A percentile compares a stretch with the other conserved stretches of the same genome.
phyloP scores from a whole-genome alignment of 2,329 filamentous ascomycete genomes.

The Alternaria gaisen region DNA sequence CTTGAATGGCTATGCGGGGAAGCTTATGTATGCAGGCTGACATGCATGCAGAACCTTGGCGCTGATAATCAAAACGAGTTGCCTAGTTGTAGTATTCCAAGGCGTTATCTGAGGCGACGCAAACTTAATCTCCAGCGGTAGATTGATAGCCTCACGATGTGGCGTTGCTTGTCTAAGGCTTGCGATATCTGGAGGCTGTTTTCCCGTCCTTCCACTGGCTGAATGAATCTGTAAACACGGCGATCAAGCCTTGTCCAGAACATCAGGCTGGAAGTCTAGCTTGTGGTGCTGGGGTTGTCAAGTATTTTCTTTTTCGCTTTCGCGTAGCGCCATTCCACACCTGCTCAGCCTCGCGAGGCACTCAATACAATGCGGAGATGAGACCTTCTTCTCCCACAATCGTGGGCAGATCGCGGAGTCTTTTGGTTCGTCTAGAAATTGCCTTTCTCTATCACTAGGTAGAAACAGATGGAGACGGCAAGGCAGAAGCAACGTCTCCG shows the following conservation, averaged over 20 bases:
- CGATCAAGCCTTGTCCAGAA: not conserved
- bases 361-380: conserved; percentile 26
- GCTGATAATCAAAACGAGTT: not conserved
- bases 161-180: not conserved
- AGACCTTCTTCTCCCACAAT: conserved; percentile 29
- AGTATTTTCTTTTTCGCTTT: not conserved
- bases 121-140: not conserved
- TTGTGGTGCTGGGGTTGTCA: not conserved
- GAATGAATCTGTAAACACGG: not conserved
- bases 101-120: not conserved
- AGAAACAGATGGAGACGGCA: conserved; percentile 17
- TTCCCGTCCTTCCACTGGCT: not conserved
- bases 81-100: not conserved
- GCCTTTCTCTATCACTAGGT: not conserved
- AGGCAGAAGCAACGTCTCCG: conserved; percentile 28
- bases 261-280: not conserved
- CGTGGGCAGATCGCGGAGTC: conserved; percentile 19
- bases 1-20: conserved; percentile 31
- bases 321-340: conserved; percentile 2
- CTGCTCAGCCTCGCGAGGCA: conserved; percentile 16
- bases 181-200: not conserved
- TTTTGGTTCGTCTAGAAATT: conserved; percentile 12
- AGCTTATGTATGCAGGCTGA: conserved; percentile 29
- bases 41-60: conserved; percentile 20
- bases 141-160: not conserved